Base-by-base conservation (phyloP, 192 early-diverging fungal species). In the Coemansia biformis region DNA sequence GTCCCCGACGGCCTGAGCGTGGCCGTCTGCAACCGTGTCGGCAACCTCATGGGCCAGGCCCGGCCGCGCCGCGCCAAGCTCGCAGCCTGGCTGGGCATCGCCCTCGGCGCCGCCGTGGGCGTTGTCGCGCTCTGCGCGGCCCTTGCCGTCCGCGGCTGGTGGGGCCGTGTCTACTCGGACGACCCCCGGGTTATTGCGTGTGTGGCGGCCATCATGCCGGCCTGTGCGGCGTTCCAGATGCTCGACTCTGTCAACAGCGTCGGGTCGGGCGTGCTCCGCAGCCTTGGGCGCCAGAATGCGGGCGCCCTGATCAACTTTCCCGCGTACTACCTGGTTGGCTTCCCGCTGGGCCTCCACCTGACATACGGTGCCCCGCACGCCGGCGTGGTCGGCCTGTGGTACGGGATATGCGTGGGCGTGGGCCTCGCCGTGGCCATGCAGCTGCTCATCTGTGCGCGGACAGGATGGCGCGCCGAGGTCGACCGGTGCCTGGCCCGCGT, bases 181-280 rank as follows among this genome's bases (percentile, higher is more conserved):
- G 86, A 93, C 55, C 48, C 55, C 0, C 77, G 77, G 0, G 86
- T 98, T 12, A 69, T 89, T 40, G 57, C 45, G 8, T 59, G 86
- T 6, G 87, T 93, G 2, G 83, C 88, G 1, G 54, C 44, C 37
- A 75, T 93, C 10, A 66, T 95, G 63, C 92, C 92, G 0, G 54
- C 90, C n/a, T 85, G 77, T 19, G 90, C 89, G 0, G 19, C 83
- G 23, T 90, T 83, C 65, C 88, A 90, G 54, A 56, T 69, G 49
- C 19, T 54, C 5, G 86, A 89, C 57, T 78, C 78, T 4, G 43
- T 82, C 4, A 80, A 82, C 29, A 78, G 73, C 48, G 75, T 86
- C 13, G 78, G 78, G 14, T 79, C 80, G 5, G 79, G 80, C 21
- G 66, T 78, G 26, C 55, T 82, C 30, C 77, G 80, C 30, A 75